These are phyloP conservation scores for Xylariomycetidae sp. DNA, from an alignment of 2,329 filamentous ascomycete genomes.

Conservation along the genomic window DNA sequence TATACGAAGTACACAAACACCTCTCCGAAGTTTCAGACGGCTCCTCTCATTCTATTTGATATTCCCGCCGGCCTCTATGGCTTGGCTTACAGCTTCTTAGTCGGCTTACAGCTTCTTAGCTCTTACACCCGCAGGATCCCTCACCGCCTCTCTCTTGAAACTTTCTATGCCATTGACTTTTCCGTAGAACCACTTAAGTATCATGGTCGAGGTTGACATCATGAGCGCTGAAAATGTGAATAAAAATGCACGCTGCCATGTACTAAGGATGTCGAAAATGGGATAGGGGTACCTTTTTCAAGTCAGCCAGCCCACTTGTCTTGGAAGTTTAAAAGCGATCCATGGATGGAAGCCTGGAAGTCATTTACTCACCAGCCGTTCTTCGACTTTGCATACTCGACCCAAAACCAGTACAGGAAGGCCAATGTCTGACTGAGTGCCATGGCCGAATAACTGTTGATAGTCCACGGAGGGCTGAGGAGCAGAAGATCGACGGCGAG, in stretches of 20 bases:
- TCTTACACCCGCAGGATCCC: conserved; percentile 13
- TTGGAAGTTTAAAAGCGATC: too few species aligned
- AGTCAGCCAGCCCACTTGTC: too few species aligned
- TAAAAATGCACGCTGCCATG: conserved; percentile 60
- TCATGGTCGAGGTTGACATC: conserved; percentile 66
- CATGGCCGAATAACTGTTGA: conserved; percentile 55
- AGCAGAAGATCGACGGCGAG: conserved; percentile 62
- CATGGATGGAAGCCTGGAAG: too few species aligned
- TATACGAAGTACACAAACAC: too few species aligned
- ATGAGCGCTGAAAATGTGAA: conserved; percentile 66
- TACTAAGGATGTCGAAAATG: conserved; percentile 66
- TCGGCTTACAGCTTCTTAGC: too few species aligned
- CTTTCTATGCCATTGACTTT: conserved; percentile 55
- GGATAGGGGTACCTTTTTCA: conserved; percentile 74
- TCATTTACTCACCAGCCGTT: conserved; percentile 63
- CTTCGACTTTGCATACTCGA: conserved; percentile 64
- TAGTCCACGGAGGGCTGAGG: conserved; percentile 68
- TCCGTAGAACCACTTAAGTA: conserved; percentile 66
- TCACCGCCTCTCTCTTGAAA: conserved; percentile 31
- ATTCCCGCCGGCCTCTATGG: too few species aligned
- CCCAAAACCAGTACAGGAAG: conserved; percentile 71
- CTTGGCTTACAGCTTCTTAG: too few species aligned
- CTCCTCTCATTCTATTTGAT: too few species aligned
- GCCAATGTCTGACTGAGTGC: conserved; percentile 54
- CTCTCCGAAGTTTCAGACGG: too few species aligned